Evolutionary conservation across 2,329 filamentous ascomycete species (phyloP).

Genomic region (Ophiostoma piceae): DNA sequence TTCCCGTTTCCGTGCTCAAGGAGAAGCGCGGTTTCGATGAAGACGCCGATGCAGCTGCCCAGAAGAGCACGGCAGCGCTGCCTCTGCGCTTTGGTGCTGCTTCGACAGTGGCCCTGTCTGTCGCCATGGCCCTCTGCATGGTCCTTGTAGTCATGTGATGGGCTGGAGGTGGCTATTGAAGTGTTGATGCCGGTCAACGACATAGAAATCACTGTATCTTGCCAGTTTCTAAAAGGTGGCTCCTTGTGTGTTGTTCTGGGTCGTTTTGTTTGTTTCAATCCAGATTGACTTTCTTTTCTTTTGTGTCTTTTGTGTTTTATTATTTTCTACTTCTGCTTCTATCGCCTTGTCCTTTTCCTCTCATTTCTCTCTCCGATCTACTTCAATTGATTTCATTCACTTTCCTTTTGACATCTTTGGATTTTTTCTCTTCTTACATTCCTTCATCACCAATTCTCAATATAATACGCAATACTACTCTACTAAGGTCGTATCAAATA

Average conservation of each 20-base stretch:
- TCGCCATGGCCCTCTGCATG: constrained; percentile 2
- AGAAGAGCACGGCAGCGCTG: not conserved
- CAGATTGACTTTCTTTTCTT: not conserved
- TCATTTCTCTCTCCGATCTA: not conserved
- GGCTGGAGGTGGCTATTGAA: not conserved
- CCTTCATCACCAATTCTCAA: not conserved
- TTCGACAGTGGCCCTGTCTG: not conserved
- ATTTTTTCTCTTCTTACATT: not conserved
- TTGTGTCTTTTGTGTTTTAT: not conserved
- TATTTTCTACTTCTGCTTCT: not conserved
- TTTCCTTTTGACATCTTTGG: not conserved
- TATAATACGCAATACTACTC: not conserved
- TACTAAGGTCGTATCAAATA: not conserved
- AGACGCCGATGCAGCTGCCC: not conserved
- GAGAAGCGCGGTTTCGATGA: not conserved
- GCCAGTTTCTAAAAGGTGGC: constrained; percentile 2
- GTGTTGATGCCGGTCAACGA: not conserved
- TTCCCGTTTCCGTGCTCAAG: not conserved
- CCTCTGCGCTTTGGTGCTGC: not conserved
- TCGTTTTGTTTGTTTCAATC: not conserved
- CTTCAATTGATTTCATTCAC: not conserved
- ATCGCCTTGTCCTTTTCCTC: not conserved
- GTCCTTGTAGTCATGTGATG: not conserved
- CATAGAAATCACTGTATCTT: not conserved
- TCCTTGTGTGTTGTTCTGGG: not conserved